Percentiles rank a stretch among this genome's conserved stretches.
phyloP scores from a whole-genome alignment of 1,284 basidiomycete genomes.

The Rhizoctonia solani region DNA sequence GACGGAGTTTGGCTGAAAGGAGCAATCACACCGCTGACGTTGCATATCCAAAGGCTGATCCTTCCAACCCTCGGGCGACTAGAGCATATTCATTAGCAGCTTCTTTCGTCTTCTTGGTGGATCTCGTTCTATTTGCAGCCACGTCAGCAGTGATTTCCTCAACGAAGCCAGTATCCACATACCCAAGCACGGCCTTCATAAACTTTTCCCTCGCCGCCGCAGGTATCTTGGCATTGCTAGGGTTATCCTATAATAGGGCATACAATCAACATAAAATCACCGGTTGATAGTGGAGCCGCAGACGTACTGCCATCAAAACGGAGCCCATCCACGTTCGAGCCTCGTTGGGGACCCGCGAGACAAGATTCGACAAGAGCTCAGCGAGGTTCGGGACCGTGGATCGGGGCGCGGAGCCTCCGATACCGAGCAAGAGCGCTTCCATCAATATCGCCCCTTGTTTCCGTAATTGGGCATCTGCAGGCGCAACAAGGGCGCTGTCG shows the following conservation, averaged over 20 bases:
- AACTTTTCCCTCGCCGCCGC: slow-evolving; percentile 76
- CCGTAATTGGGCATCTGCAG: slow-evolving; percentile 50
- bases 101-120: slow-evolving; percentile 66
- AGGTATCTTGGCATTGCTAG: slow-evolving; percentile 47
- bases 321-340: slow-evolving; percentile 71
- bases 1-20: no score
- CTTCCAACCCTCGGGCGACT: slow-evolving; percentile 73
- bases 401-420: slow-evolving; percentile 79
- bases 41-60: slow-evolving; percentile 72
- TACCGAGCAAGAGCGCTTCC: slow-evolving; percentile 71
- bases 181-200: slow-evolving; percentile 74
- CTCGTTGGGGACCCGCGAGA: slow-evolving; percentile 58
- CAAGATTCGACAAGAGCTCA: slow-evolving; percentile 71
- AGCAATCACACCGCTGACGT: slow-evolving; percentile 47
- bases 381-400: slow-evolving; percentile 83
- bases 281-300: background rate
- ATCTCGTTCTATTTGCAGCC: slow-evolving; percentile 42
- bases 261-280: background rate
- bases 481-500: slow-evolving; percentile 40
- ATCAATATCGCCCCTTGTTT: slow-evolving; percentile 71
- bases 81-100: slow-evolving; percentile 77
- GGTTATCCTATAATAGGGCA: slow-evolving; percentile 41
- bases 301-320: slow-evolving; percentile 68
- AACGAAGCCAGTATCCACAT: slow-evolving; percentile 40
- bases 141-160: background rate